Evolutionary conservation across 129 eudicot species (phyloP).

Genomic region (Scalesia atractyloides): DNA sequence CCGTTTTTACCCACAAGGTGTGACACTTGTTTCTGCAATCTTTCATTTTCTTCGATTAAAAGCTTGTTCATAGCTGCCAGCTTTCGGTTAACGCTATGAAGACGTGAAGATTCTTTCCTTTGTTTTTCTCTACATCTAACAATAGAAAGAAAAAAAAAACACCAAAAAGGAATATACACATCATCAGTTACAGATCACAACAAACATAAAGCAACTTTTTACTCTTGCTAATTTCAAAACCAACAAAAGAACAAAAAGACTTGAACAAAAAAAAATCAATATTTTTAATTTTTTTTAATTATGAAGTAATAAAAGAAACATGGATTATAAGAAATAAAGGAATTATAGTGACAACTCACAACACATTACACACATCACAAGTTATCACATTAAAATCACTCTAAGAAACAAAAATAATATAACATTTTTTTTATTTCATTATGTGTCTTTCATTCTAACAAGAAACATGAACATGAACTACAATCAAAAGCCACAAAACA

Average conservation of each 20-base stretch:
- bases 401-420: neutral
- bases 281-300: neutral
- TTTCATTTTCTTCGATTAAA: conserved; percentile 87
- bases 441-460: no score
- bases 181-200: neutral
- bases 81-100: conserved; percentile 85
- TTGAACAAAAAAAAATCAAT: neutral
- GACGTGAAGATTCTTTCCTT: conserved; percentile 90
- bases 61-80: conserved; percentile 89
- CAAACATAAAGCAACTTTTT: conserved; percentile 3
- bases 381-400: neutral
- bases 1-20: conserved; percentile 82
- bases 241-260: neutral
- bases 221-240: neutral
- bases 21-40: conserved; percentile 82
- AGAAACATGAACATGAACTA: neutral
- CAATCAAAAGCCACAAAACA: neutral
- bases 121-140: conserved; percentile 89
- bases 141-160: conserved; percentile 21
- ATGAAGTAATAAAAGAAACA: neutral
- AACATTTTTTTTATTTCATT: neutral
- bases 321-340: neutral
- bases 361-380: neutral
- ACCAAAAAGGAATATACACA: neutral
- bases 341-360: neutral